phyloP scores from a whole-genome alignment of 73 alveolate genomes.

The Durusdinium trenchii region DNA sequence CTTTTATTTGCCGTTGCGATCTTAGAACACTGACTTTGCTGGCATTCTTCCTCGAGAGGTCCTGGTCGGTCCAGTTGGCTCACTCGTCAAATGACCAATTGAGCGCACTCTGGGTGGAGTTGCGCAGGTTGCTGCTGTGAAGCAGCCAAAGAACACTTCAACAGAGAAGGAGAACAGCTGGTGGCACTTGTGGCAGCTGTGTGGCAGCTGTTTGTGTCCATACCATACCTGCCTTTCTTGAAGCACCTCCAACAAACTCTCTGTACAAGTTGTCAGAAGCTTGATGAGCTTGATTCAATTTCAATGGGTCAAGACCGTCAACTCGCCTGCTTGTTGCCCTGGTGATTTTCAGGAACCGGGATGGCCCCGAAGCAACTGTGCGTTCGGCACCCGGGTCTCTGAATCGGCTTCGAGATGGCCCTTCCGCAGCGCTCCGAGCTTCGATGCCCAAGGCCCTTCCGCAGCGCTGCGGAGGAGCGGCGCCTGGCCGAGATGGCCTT shows the following conservation, averaged over 20 bases:
- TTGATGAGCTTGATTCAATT: too few species aligned
- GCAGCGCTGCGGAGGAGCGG: not conserved
- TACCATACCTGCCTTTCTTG: too few species aligned
- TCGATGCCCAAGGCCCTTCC: conserved; percentile 15
- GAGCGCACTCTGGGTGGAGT: not conserved
- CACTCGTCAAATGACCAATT: not conserved
- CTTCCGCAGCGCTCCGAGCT: too few species aligned
- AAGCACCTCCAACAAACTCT: too few species aligned
- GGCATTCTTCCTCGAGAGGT: not conserved
- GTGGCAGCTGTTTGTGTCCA: too few species aligned
- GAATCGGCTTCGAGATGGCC: not conserved
- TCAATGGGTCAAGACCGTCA: too few species aligned
- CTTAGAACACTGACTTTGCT: not conserved
- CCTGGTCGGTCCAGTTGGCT: not conserved
- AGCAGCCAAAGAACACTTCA: too few species aligned
- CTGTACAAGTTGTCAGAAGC: too few species aligned
- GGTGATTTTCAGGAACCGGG: too few species aligned
- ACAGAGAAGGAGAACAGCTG: too few species aligned
- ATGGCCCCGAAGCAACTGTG: conserved; percentile 25
- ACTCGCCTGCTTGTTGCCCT: too few species aligned
- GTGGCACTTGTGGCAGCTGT: too few species aligned
- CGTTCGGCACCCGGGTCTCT: not conserved
- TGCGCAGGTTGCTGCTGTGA: not conserved
- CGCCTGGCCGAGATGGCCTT: conserved; percentile 49
- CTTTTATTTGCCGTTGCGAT: conserved; percentile 22